Percentiles rank a stretch among this genome's conserved stretches.
phyloP scores from a whole-genome alignment of 306 rosid species.

The Spatholobus suberectus region DNA sequence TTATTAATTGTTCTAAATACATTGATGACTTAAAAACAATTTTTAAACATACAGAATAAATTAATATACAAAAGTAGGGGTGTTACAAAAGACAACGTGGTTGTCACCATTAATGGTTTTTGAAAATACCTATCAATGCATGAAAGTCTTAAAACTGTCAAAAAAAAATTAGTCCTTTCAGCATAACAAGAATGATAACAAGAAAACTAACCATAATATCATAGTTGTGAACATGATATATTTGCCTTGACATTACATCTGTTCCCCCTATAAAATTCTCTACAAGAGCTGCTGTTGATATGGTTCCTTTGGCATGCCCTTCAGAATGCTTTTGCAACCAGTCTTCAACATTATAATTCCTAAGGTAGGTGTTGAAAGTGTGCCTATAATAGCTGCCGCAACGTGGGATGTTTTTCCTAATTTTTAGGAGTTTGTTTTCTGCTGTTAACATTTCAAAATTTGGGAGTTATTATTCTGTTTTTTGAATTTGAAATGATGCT shows the following conservation, averaged over 20 bases:
- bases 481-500: no score
- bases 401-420: no score
- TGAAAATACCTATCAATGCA: conserved; percentile 3
- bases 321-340: conserved; percentile 12
- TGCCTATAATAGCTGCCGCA: no score
- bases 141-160: not conserved
- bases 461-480: no score
- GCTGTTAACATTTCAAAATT: no score
- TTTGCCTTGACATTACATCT: not conserved
- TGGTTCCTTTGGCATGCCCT: not conserved
- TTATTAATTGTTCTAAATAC: no score
- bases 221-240: conserved; percentile 4
- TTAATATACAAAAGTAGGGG: no score
- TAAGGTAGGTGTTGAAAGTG: no score
- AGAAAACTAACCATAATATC: not conserved
- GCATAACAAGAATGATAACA: not conserved
- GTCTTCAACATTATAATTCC: not conserved
- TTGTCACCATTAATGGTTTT: not conserved
- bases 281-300: not conserved
- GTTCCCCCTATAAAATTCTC: not conserved
- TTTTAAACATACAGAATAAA: no score
- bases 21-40: no score
- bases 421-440: no score
- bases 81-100: not conserved
- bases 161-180: not conserved